Evolutionary conservation across 352 stramenopile genomes (phyloP), one percentile per base, ranked within the genome.

Genomic region (Phytophthora meadii): DNA sequence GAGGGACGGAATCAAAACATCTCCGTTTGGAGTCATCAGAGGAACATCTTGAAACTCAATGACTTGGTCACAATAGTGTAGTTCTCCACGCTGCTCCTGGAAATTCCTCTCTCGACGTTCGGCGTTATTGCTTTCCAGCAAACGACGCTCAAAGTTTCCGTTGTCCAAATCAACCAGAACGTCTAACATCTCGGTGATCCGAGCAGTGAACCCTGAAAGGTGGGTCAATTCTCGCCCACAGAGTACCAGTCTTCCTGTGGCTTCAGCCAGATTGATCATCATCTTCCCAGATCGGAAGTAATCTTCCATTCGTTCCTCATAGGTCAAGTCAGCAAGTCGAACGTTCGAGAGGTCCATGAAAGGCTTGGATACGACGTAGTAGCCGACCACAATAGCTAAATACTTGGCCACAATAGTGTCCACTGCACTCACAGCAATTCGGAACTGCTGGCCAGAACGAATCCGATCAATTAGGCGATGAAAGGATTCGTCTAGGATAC

Each of bases 11-110:
- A 97, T 82, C 24, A 97, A 59, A n/a, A 97, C 82, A 41, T 97
- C 88, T 8, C 89, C 89, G 42, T 90, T 96, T 4, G 91, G 91
- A 1, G 90, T 96, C 61, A 95, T 86, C n/a, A 97, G 76, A 24
- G 91, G 91, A 24, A 97, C 90, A 28, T 95, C 71, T 28, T 94
- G 70, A 58, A 97, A 97, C 54, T 96, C 65, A 61, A 97, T 97
- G 50, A 91, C 74, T 57, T 90, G 76, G 59, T 92, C 83, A 10
- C 57, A 55, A 65, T 90, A 78, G 2, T 68, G 44, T n/a, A 92
- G 56, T 47, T 76, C 30, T 46, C 82, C 87, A 9, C 53, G 36
- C 12, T 70, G 49, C 1, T 72, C 67, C 11, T 34, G 47, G 22
- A 54, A 27, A 17, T 78, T 68, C 1, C 76, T 72, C 10, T 80